Conservation (phyloP, 345 rosid genomes). For the Cardamine chenopodiifolia region DNA sequence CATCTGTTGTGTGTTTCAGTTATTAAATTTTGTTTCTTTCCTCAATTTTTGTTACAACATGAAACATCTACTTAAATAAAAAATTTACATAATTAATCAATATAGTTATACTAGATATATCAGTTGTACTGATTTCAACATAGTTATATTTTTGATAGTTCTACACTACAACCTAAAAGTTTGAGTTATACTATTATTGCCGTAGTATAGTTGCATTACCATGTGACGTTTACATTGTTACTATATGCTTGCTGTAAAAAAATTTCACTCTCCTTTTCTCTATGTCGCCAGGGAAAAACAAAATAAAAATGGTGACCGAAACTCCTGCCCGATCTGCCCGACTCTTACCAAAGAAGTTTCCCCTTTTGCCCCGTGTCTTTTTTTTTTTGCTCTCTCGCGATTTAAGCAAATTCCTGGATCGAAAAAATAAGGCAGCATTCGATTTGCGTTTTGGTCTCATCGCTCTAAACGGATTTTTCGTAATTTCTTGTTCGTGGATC, state of each 20-base stretch:
- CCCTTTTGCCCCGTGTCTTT: slow-evolving; percentile 45
- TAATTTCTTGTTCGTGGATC: slow-evolving; percentile 30
- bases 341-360: slow-evolving; percentile 20
- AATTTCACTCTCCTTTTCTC: not conserved
- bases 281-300: not conserved
- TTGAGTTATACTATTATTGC: too few relatives aligned
- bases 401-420: slow-evolving; percentile 31
- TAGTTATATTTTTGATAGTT: too few relatives aligned
- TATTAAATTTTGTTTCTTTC: too few relatives aligned
- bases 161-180: too few relatives aligned
- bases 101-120: too few relatives aligned
- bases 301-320: slow-evolving; percentile 41
- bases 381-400: slow-evolving; percentile 13
- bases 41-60: too few relatives aligned
- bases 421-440: slow-evolving; percentile 28
- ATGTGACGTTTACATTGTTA: not conserved
- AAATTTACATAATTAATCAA: too few relatives aligned
- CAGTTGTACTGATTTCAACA: too few relatives aligned
- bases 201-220: not conserved
- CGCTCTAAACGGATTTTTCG: slow-evolving; percentile 43
- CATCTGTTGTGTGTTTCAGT: not conserved
- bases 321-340: slow-evolving; percentile 57
- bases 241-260: not conserved
- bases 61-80: too few relatives aligned
- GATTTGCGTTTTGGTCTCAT: slow-evolving; percentile 20